Evolutionary conservation across 106 monocot species (phyloP).

Genomic region (Acorus gramineus): DNA sequence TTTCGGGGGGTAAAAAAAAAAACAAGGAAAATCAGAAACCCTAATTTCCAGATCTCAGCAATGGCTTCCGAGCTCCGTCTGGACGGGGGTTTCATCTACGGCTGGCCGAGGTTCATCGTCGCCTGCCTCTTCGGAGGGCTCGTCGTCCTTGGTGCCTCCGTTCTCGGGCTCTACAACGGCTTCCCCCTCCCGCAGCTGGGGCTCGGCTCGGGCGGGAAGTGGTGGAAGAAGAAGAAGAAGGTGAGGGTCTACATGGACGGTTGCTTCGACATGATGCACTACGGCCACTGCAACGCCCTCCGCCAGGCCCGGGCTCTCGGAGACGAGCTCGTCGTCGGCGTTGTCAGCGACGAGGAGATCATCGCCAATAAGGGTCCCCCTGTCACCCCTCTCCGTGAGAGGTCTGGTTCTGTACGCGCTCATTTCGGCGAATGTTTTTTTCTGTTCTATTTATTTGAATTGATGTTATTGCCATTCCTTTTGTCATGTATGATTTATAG

Average conservation of each 20-base stretch:
- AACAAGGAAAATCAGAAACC: too few relatives aligned
- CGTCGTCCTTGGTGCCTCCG: constrained; percentile 27
- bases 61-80: too few relatives aligned
- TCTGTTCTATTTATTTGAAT: too few relatives aligned
- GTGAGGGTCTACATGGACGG: constrained; percentile 96
- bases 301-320: constrained; percentile 86
- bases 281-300: constrained; percentile 92
- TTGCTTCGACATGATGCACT: constrained; percentile 99
- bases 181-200: constrained; percentile 1
- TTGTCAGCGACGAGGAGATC: constrained; percentile 89
- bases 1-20: too few relatives aligned
- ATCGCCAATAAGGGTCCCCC: constrained; percentile 86
- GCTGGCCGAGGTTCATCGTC: constrained; percentile 12
- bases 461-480: too few relatives aligned
- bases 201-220: background rate
- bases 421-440: too few relatives aligned
- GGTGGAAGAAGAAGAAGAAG: constrained; percentile 34
- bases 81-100: too few relatives aligned
- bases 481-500: too few relatives aligned
- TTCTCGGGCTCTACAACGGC: constrained; percentile 26
- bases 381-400: constrained; percentile 73
- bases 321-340: constrained; percentile 89
- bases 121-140: constrained; percentile 41
- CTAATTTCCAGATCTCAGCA: too few relatives aligned
- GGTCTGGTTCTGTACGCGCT: constrained; percentile 20